A percentile compares a stretch with the other conserved stretches of the same genome.
Evolutionary conservation across 1,139 yeast species (phyloP).

Genomic region (Suhomyces taliae): DNA sequence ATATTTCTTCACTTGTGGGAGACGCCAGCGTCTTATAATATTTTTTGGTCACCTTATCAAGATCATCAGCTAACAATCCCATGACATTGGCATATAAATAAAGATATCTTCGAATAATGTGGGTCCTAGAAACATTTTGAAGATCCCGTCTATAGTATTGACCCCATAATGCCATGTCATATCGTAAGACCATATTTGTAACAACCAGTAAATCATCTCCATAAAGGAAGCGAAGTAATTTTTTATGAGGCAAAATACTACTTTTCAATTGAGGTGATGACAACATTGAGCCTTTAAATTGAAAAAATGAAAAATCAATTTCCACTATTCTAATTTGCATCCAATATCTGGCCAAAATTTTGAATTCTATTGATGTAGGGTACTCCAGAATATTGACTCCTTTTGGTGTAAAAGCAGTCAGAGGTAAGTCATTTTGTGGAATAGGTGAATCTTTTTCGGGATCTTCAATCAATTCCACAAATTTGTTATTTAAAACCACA

Average conservation of each 20-base stretch:
- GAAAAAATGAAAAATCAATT: conserved; percentile 32
- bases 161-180: conserved; percentile 22
- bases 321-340: conserved; percentile 31
- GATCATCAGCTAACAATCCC: conserved; percentile 8
- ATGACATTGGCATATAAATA: conserved; percentile 21
- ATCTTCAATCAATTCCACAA: conserved; percentile 24
- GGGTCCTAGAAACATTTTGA: conserved; percentile 15
- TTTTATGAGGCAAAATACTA: conserved; percentile 29
- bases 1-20: conserved; percentile 7
- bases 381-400: conserved; percentile 4
- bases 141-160: conserved; percentile 26
- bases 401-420: not conserved
- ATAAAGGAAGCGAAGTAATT: conserved; percentile 17
- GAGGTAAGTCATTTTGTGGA: not conserved
- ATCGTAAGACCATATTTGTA: conserved; percentile 15
- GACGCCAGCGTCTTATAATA: conserved; percentile 11
- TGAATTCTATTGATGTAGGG: conserved; percentile 19
- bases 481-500: conserved; percentile 27
- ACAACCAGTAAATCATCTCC: conserved; percentile 15
- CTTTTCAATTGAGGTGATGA: conserved; percentile 29
- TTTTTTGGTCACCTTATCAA: conserved; percentile 4
- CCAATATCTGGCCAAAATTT: conserved; percentile 28
- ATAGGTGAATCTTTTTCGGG: conserved; percentile 9
- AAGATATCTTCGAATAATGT: conserved; percentile 22
- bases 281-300: conserved; percentile 30